These are phyloP conservation scores for Colletotrichum trifolii DNA, from an alignment of 2,329 filamentous ascomycete genomes.

Conservation along the genomic window DNA sequence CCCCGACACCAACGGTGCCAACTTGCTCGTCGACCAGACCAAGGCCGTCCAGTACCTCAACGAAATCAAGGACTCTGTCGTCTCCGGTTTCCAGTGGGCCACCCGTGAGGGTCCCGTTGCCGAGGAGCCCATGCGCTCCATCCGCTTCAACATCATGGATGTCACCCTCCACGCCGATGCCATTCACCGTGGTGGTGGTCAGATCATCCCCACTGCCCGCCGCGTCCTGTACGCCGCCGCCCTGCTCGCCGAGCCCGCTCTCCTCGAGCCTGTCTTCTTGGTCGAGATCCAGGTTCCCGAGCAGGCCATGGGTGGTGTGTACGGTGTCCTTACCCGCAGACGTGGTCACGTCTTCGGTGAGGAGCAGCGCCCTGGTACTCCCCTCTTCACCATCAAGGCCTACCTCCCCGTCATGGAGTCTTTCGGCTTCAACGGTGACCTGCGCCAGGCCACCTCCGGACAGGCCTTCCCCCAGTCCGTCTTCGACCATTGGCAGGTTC, in stretches of 20 bases:
- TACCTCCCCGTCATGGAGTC: conserved; percentile 97
- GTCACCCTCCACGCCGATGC: conserved; percentile 99
- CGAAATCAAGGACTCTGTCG: conserved; percentile 99
- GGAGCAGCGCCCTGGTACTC: conserved; percentile 97
- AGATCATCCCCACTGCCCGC: conserved; percentile 97
- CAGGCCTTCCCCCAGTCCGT: conserved; percentile 99
- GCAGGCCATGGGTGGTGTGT: conserved; percentile 99
- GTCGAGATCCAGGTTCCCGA: conserved; percentile 99
- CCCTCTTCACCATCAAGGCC: conserved; percentile 99
- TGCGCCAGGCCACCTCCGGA: conserved; percentile 91
- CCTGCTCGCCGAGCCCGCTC: conserved; percentile 89
- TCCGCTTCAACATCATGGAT: conserved; percentile 99
- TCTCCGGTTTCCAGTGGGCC: conserved; percentile 99
- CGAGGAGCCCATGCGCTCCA: conserved; percentile 96
- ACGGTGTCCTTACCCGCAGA: conserved; percentile 96
- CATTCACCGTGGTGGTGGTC: conserved; percentile 99
- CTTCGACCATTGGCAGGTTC: conserved; percentile 98
- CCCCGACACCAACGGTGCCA: conserved; percentile 96
- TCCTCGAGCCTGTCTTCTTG: conserved; percentile 98
- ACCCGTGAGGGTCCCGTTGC: conserved; percentile 96
- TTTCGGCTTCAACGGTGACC: conserved; percentile 98
- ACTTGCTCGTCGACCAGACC: conserved; percentile 99
- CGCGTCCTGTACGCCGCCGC: conserved; percentile 96
- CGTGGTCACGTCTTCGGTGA: conserved; percentile 99
- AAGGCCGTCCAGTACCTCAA: conserved; percentile 99